Conservation (phyloP, 805 yeast species). For the Saccharomycopsis sp. region DNA sequence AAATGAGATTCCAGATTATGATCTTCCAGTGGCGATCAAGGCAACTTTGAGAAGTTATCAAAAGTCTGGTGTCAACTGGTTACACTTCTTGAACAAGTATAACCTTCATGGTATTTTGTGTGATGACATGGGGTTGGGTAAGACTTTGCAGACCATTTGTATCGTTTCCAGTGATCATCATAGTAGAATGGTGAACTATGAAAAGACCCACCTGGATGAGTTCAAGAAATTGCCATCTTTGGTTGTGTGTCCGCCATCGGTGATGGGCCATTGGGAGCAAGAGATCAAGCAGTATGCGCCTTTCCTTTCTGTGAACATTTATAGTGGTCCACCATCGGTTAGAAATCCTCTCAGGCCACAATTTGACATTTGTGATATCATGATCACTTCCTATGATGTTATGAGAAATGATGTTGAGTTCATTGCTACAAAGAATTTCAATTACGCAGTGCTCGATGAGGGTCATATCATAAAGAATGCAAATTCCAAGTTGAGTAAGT, state of each 20-base stretch:
- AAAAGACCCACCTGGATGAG: conserved; percentile 51
- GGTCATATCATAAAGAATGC: conserved; percentile 97
- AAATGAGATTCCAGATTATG: conserved; percentile 76
- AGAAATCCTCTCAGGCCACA: conserved; percentile 48
- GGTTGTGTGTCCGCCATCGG: conserved; percentile 91
- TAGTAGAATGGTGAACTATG: conserved; percentile 61
- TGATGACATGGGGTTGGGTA: conserved; percentile 99
- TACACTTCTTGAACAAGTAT: conserved; percentile 88
- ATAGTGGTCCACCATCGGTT: conserved; percentile 85
- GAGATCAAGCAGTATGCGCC: conserved; percentile 89
- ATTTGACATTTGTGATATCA: conserved; percentile 60
- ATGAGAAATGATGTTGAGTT: conserved; percentile 81
- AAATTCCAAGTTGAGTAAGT: conserved; percentile 74
- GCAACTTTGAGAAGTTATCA: conserved; percentile 93
- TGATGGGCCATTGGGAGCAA: conserved; percentile 98
- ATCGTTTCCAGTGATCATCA: conserved; percentile 95
- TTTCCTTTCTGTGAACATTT: conserved; percentile 68
- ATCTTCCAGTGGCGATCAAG: conserved; percentile 80
- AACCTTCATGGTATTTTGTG: conserved; percentile 95
- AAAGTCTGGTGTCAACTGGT: conserved; percentile 98
- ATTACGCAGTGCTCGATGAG: conserved; percentile 93
- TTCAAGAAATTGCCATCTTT: conserved; percentile 72
- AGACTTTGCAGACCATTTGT: conserved; percentile 93
- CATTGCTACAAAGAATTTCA: conserved; percentile 56
- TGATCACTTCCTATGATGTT: conserved; percentile 93